Conservation (phyloP, 345 rosid species). For the Eucalyptus guilfoylei region DNA sequence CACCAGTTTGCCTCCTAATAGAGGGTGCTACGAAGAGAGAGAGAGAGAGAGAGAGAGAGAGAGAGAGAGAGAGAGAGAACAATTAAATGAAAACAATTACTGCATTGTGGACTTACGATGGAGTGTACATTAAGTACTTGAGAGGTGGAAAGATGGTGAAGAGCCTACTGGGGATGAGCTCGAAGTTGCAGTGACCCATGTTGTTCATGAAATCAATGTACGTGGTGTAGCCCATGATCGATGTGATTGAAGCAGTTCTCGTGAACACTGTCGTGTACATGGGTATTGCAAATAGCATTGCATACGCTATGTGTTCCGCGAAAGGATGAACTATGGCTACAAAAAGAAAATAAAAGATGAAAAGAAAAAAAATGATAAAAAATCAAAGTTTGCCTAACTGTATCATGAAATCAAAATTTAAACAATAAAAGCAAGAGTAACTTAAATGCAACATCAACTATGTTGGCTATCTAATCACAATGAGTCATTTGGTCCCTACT, state of each 20-base stretch:
- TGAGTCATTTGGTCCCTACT: not conserved
- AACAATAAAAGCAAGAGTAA: not conserved
- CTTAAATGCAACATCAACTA: not conserved
- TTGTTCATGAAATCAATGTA: conserved; percentile 33
- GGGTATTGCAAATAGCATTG: conserved; percentile 24
- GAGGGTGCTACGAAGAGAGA: too few relatives aligned
- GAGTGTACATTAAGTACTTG: conserved; percentile 43
- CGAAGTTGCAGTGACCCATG: conserved; percentile 62
- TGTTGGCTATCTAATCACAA: not conserved
- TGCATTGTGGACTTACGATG: conserved; percentile 24
- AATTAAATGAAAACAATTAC: not conserved
- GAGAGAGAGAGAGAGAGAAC: not conserved
- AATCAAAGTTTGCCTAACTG: not conserved
- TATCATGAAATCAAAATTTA: not conserved
- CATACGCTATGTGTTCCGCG: conserved; percentile 28
- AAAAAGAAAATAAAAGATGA: not conserved
- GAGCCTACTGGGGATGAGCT: conserved; percentile 23
- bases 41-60: not conserved
- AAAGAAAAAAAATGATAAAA: not conserved
- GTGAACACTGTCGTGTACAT: not conserved
- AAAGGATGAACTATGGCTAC: conserved; percentile 51
- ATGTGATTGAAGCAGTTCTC: conserved; percentile 3
- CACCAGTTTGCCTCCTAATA: too few relatives aligned
- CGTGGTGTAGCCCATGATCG: not conserved
- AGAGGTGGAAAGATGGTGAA: conserved; percentile 35